phyloP scores from a whole-genome alignment of 164 flowering plant genomes.

The Stephania cephalantha region DNA sequence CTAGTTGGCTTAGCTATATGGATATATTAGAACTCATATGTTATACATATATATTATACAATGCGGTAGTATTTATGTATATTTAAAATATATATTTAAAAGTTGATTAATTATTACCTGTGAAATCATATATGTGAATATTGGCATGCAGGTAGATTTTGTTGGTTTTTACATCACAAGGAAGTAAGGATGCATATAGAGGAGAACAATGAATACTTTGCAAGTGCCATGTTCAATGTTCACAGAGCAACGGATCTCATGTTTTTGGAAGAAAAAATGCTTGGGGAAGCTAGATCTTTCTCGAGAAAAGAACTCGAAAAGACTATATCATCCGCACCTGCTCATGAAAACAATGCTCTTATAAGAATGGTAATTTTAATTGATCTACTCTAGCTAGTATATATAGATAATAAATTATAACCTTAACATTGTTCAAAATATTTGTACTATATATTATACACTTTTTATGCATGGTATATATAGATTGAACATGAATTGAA shows the following conservation, averaged over 20 bases:
- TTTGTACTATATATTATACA: too few species aligned
- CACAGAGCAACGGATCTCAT: conserved; percentile 34
- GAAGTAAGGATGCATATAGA: conserved; percentile 17
- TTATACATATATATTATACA: too few species aligned
- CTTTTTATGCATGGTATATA: neutral
- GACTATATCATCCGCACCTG: neutral
- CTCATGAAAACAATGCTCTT: neutral
- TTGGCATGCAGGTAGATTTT: conserved; percentile 20
- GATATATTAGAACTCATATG: too few species aligned
- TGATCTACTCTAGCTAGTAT: neutral
- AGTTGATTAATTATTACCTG: too few species aligned
- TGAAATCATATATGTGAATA: neutral
- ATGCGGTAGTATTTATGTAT: too few species aligned
- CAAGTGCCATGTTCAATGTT: conserved; percentile 23
- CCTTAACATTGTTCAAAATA: too few species aligned
- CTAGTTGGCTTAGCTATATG: too few species aligned
- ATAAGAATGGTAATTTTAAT: neutral
- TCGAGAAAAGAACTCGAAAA: conserved; percentile 21
- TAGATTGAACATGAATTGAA: conserved; percentile 12
- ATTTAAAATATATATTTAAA: too few species aligned
- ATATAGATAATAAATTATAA: too few species aligned
- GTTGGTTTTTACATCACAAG: conserved; percentile 27
- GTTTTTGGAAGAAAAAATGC: conserved; percentile 29
- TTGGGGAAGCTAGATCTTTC: conserved; percentile 29
- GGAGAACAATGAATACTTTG: conserved; percentile 17